Evolutionary conservation across 1,284 basidiomycete genomes (phyloP), one percentile per base, ranked within the genome.

Genomic region (Tylopilus orsonianus): DNA sequence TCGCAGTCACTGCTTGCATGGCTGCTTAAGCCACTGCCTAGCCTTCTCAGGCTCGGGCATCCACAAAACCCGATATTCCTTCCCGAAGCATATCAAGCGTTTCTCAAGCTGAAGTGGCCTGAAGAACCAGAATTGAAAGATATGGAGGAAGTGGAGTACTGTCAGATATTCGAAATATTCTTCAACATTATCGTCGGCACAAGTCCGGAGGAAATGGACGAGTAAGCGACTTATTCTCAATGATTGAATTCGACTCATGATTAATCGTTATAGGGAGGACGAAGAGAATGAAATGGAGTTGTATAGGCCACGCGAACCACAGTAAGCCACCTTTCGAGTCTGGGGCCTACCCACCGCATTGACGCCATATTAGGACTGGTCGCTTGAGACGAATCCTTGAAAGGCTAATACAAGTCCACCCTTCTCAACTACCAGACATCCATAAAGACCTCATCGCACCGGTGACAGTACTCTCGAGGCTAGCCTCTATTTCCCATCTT

Each of bases 111-210:
- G 18, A 24, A 38, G 8, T 48, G 40, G 20, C 24, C 23, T 7
- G 39, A 19, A 16, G 33, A 39, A 10, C 27, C 38, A 7, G 27
- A 16, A 7, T 13, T 51, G 42, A 33, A 34, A 22, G 38, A n/a
- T 26, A 23, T 8, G 19, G 41, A 37, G 7, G 22, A n/a, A 14
- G 12, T 36, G 5, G 46, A 50, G 10, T 50, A 41, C 23, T 49
- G 37, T 8, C 24, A 64, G 41, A 75, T 80, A 32, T 63, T 64
- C 19, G 60, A 76, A 39, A 56, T 80, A 29, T 78, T 79, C 58
- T 66, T 74, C 14, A 39, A 39, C 26, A 48, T 5, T 23, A 16
- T 39, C n/a, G 23, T 37, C 6, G 36, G 36, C 3, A 16, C 19
- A 3, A 22, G 33, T 24, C 12, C 12, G 2, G 14, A 22, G 10